phyloP scores from a whole-genome alignment of 768 basidiomycete genomes.

The Auricularia sp. region DNA sequence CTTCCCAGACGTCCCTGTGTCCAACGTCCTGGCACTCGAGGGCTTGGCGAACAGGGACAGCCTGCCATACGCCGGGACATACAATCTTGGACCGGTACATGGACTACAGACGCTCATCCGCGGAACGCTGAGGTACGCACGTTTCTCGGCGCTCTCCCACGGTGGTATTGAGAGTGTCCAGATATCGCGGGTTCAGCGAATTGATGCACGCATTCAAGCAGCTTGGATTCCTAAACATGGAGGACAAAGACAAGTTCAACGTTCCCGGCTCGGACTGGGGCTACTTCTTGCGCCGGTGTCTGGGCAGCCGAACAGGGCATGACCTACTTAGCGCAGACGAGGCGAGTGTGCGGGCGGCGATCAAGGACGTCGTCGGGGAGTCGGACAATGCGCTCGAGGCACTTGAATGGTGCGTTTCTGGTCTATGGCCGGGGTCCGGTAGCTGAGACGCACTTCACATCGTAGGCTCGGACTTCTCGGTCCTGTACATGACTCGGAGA shows the following conservation, averaged over 20 bases:
- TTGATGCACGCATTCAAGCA: constrained; percentile 63
- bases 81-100: constrained; percentile 38
- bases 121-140: constrained; percentile 66
- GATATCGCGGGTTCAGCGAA: constrained; percentile 75
- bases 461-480: not conserved
- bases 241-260: not conserved
- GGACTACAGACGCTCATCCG: constrained; percentile 58
- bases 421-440: no score
- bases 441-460: no score
- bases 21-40: constrained; percentile 55
- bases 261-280: not conserved
- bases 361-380: not conserved
- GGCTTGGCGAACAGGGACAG: constrained; percentile 83
- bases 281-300: not conserved
- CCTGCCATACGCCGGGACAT: constrained; percentile 55
- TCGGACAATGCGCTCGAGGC: constrained; percentile 13
- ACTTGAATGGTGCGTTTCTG: constrained; percentile 12
- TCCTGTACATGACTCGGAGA: not conserved
- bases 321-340: not conserved
- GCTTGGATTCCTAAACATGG: constrained; percentile 54
- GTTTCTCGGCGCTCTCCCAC: no score
- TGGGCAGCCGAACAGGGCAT: not conserved
- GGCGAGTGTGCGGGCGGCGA: not conserved
- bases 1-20: constrained; percentile 61
- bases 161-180: constrained; percentile 15